Evolutionary conservation across 2,329 filamentous ascomycete genomes (phyloP), one percentile per base, ranked within the genome.

Genomic region (Aspergillus candidus): DNA sequence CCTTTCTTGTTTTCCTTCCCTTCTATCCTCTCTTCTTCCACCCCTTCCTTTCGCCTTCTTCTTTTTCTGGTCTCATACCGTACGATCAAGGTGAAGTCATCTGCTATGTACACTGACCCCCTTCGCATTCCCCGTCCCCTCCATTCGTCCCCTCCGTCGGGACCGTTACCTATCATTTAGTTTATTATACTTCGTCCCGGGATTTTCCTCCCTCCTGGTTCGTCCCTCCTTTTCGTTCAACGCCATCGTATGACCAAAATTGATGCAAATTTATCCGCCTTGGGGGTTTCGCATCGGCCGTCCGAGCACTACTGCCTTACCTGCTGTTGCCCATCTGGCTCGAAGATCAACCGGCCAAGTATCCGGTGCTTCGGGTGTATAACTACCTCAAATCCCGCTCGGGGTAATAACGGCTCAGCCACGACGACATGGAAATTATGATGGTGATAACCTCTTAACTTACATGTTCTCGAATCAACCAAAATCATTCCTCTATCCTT

Each of bases 121-220:
- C 35, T 45, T 44, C 45, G 38, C 48, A 48, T 50, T 49, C 44
- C 14, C 45, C 12, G 35, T 29, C 33, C 45, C 45, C 38, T 47
- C 33, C 27, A 44, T 40, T 36, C 36, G 18, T 38, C 35, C 37
- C 43, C 34, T 41, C 32, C 32, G 33, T 36, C 29, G 29, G 15
- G 13, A 38, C 40, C 35, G 34, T 43, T 44, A 27, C 37, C 35
- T 42, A 29, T 35, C 30, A 32, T 39, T 35, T 47, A 35, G 40
- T 33, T 39, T 42, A 22, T 33, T 37, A 32, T 34, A 35, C 13
- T 12, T 36, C 37, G 11, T n/a, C 33, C 14, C 34, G 18, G 29
- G n/a, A 10, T 38, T 35, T 29, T 29, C 35, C 5, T 22, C 15
- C 12, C 11, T 29, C 27, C 6, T 17, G 31, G 29, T 44, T 31